A percentile compares a stretch with the other conserved stretches of the same genome.
These are phyloP conservation scores for Arthrinium puccinioides DNA, from an alignment of 2,329 filamentous ascomycete genomes.

Conservation along the genomic window DNA sequence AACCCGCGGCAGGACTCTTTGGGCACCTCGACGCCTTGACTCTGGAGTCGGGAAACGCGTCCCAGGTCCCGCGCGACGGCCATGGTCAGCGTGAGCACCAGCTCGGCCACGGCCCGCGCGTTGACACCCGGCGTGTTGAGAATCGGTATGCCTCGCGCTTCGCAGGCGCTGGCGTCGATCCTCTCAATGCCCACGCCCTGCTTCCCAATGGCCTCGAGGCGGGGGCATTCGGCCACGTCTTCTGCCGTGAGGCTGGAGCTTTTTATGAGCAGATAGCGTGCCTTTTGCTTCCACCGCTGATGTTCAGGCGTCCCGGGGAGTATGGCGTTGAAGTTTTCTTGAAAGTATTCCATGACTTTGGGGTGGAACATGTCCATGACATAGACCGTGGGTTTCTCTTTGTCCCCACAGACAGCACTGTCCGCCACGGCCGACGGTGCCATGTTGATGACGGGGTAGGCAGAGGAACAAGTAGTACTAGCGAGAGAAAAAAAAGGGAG, in stretches of 20 bases:
- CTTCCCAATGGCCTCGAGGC: slow-evolving; percentile 22
- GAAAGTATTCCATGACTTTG: slow-evolving; percentile 24
- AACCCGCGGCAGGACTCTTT: slow-evolving; percentile 44
- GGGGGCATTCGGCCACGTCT: slow-evolving; percentile 27
- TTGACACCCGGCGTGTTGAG: slow-evolving; percentile 34
- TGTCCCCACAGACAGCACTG: too few species aligned
- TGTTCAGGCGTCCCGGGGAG: slow-evolving; percentile 24
- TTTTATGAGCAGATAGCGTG: slow-evolving; percentile 30
- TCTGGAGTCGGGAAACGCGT: slow-evolving; percentile 19
- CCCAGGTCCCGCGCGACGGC: slow-evolving; percentile 36
- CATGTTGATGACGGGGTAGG: too few species aligned
- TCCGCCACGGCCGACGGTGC: too few species aligned
- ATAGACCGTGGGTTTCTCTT: slow-evolving; percentile 29
- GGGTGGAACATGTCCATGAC: slow-evolving; percentile 31
- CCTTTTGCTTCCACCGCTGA: slow-evolving; percentile 31
- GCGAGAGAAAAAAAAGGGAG: too few species aligned
- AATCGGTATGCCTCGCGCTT: slow-evolving; percentile 30
- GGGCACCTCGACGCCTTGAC: slow-evolving; percentile 17
- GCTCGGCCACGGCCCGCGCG: slow-evolving; percentile 34
- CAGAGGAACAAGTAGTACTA: too few species aligned
- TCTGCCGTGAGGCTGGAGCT: slow-evolving; percentile 27
- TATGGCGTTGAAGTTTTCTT: slow-evolving; percentile 31
- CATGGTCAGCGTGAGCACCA: slow-evolving; percentile 31
- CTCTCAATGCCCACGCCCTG: slow-evolving; percentile 58
- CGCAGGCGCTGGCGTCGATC: slow-evolving; percentile 48